phyloP scores from a whole-genome alignment of 768 basidiomycete species.

The Rhizopogon sp. region DNA sequence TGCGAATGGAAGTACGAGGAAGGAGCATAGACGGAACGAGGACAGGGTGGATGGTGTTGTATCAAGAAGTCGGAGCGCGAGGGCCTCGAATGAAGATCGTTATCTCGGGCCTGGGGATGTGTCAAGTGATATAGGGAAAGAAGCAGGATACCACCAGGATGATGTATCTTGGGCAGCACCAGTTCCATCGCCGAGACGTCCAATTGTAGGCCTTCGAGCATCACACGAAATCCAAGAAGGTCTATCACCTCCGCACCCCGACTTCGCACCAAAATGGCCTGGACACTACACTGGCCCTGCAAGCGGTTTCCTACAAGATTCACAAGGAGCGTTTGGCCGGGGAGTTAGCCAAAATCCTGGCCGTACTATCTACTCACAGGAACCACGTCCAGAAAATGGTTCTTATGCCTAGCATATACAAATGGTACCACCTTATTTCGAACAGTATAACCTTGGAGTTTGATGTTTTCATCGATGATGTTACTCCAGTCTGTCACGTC shows the following conservation, averaged over 20 bases:
- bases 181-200: slow-evolving; percentile 17
- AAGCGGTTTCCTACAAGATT: slow-evolving; percentile 44
- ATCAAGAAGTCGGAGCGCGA: slow-evolving; percentile 27
- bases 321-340: slow-evolving; percentile 35
- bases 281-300: slow-evolving; percentile 44
- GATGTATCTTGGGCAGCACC: slow-evolving; percentile 21
- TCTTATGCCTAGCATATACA: slow-evolving; percentile 17
- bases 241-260: slow-evolving; percentile 3
- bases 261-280: slow-evolving; percentile 24
- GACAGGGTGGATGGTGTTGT: slow-evolving; percentile 14
- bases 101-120: slow-evolving; percentile 17
- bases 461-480: too few species aligned
- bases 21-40: slow-evolving; percentile 16
- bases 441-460: neutral
- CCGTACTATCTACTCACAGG: slow-evolving; percentile 61
- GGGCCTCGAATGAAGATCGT: slow-evolving; percentile 15
- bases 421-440: neutral
- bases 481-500: neutral
- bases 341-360: slow-evolving; percentile 42
- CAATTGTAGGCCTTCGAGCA: slow-evolving; percentile 7
- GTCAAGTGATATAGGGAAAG: slow-evolving; percentile 16
- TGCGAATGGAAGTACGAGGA: slow-evolving; percentile 17
- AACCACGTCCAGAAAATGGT: slow-evolving; percentile 31
- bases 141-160: slow-evolving; percentile 13
- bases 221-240: slow-evolving; percentile 14